phyloP scores from a whole-genome alignment of 2,329 filamentous ascomycete genomes.

The Hansfordia pulvinata region DNA sequence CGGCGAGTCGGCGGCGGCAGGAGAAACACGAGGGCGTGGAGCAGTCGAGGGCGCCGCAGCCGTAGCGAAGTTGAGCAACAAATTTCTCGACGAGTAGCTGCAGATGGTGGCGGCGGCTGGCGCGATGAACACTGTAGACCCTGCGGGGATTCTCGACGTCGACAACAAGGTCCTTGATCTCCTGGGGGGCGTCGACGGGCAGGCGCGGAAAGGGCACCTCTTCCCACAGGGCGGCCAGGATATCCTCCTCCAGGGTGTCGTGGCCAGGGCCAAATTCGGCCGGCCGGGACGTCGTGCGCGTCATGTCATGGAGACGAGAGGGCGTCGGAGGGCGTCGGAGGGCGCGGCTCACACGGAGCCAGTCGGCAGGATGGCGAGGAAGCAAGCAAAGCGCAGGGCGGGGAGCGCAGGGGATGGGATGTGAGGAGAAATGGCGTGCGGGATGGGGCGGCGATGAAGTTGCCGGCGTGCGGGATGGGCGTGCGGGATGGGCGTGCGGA shows the following conservation, averaged over 20 bases:
- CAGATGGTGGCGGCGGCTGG: constrained; percentile 47
- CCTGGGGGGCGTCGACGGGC: constrained; percentile 44
- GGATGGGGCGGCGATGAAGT: too few species aligned
- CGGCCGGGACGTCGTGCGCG: constrained; percentile 27
- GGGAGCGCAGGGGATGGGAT: too few species aligned
- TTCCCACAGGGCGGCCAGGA: constrained; percentile 47
- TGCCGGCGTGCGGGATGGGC: too few species aligned
- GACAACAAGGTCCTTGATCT: constrained; percentile 39
- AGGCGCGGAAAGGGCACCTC: constrained; percentile 44
- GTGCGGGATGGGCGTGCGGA: too few species aligned
- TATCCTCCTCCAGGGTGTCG: constrained; percentile 25
- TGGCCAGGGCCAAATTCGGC: constrained; percentile 17
- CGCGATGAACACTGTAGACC: constrained; percentile 46
- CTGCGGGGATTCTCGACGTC: constrained; percentile 47
- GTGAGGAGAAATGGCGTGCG: too few species aligned
- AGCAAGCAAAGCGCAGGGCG: too few species aligned
- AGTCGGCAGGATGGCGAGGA: too few species aligned
- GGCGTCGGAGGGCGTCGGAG: too few species aligned
- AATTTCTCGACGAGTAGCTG: constrained; percentile 57
- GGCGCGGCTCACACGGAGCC: too few species aligned
- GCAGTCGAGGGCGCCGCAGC: constrained; percentile 59
- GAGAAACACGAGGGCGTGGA: constrained; percentile 69
- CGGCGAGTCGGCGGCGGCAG: constrained; percentile 54
- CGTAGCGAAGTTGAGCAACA: constrained; percentile 54
- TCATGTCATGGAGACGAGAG: constrained; percentile 37